Conservation (phyloP, 2,329 filamentous ascomycete species). For the Exophiala sp. region DNA sequence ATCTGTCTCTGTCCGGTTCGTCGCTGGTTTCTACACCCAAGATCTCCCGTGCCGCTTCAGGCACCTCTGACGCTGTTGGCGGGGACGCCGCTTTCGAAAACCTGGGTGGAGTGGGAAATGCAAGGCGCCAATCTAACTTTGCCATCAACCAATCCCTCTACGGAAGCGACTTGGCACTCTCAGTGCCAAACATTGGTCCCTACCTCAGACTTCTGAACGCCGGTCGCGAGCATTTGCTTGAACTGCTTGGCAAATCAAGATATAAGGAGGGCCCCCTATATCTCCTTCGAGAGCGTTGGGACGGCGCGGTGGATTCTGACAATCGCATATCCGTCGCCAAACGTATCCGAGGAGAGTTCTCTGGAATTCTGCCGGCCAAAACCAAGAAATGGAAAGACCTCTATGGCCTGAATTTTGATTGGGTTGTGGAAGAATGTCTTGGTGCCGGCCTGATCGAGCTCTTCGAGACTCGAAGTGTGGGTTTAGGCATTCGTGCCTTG, state of each 20-base stretch:
- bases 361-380: constrained; percentile 51
- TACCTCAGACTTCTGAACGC: constrained; percentile 53
- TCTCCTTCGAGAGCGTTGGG: constrained; percentile 56
- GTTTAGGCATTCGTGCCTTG: constrained; percentile 44
- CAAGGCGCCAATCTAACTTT: constrained; percentile 14
- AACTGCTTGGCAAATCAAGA: constrained; percentile 48
- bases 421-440: constrained; percentile 56
- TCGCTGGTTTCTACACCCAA: constrained; percentile 23
- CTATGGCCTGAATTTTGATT: constrained; percentile 55
- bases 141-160: background rate
- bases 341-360: constrained; percentile 51
- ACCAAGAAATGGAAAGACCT: constrained; percentile 60
- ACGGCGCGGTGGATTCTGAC: constrained; percentile 51
- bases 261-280: constrained; percentile 48
- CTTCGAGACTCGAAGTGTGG: constrained; percentile 59
- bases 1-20: constrained; percentile 16
- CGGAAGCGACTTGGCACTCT: constrained; percentile 42
- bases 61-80: constrained; percentile 32
- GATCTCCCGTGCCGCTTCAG: constrained; percentile 35
- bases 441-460: constrained; percentile 56
- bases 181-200: constrained; percentile 54
- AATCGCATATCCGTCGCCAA: constrained; percentile 46
- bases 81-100: constrained; percentile 29
- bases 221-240: constrained; percentile 51
- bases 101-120: constrained; percentile 25